Base-by-base conservation (phyloP, 192 early-diverging fungal genomes). In the Coemansia sp. region DNA sequence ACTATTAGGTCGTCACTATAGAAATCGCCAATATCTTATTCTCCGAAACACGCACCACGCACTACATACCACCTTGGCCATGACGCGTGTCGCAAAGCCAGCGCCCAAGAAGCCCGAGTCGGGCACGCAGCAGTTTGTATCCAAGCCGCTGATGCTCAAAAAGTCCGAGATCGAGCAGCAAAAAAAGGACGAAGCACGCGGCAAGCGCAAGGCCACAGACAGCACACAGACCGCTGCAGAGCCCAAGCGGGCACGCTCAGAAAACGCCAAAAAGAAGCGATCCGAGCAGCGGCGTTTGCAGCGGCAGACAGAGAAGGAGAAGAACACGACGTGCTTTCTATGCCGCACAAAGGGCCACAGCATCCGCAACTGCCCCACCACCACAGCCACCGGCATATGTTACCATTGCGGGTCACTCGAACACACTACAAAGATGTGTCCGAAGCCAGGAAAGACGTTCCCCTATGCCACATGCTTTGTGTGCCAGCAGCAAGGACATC, bases 401-500 rank as follows among this genome's bases (percentile, higher is more conserved):
- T 95, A 90, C 66, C 88, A 83, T 48, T 97, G 94, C 66, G 90
- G 93, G 17, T 87, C 90, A 4, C 68, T 76, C 4, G 89, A 92
- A 43, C 94, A 97, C 65, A 87, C 71, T 18, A 80, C 86, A n/a
- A 86, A 85, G 47, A 54, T 84, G 38, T 97, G 94, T 50, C 79
- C 78, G 38, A 66, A 51, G 28, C 57, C 53, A 15, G 54, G 57
- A 75, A 86, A 51, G 14, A 60, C 67, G 34, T 84, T 86, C 43
- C 84, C 86, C 5, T 95, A 80, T 78, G 90, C 92, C 6, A 82
- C 75, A 18, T 97, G 94, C 53, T 94, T 89, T 74, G 81, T 95
- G 37, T 97, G 94, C 78, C 83, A 88, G 32, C 78, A 70, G 37
- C 69, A 75, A 28, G 95, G 95, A 0, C 95, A 97, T 62, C 56